Conservation (phyloP, 2,329 filamentous ascomycete genomes). For the Diaporthe velutina region DNA sequence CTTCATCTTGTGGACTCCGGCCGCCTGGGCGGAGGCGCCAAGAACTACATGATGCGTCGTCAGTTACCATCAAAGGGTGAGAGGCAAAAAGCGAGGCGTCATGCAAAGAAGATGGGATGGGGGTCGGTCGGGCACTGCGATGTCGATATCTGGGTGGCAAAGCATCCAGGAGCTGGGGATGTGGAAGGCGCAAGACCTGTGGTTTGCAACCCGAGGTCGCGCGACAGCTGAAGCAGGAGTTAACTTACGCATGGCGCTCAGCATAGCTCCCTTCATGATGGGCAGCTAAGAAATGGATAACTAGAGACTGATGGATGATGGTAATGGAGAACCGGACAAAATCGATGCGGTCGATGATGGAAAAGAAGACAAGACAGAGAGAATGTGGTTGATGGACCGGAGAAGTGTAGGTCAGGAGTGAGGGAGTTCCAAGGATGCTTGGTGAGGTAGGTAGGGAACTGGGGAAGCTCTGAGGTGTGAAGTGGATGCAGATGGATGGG, state of each 20-base stretch:
- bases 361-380: conserved; percentile 14
- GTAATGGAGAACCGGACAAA: neutral
- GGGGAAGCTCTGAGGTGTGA: conserved; percentile 36
- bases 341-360: conserved; percentile 26
- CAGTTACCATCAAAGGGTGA: conserved; percentile 73
- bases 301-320: conserved; percentile 20
- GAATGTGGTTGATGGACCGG: conserved; percentile 27
- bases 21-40: conserved; percentile 76
- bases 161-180: neutral
- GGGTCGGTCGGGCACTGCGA: neutral
- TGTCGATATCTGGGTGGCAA: neutral
- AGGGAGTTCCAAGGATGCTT: conserved; percentile 3
- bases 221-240: conserved; percentile 27
- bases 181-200: conserved; percentile 17
- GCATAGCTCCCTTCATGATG: conserved; percentile 87
- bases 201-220: conserved; percentile 15
- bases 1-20: conserved; percentile 95
- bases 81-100: conserved; percentile 45
- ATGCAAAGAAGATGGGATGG: neutral
- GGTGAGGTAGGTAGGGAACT: conserved; percentile 25
- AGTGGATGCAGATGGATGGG: conserved; percentile 27
- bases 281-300: conserved; percentile 47
- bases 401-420: conserved; percentile 24
- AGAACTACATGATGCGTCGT: conserved; percentile 37
- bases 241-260: conserved; percentile 64